Base-by-base conservation (phyloP, 2,329 filamentous ascomycete genomes). In the Fusarium fracticaudum region DNA sequence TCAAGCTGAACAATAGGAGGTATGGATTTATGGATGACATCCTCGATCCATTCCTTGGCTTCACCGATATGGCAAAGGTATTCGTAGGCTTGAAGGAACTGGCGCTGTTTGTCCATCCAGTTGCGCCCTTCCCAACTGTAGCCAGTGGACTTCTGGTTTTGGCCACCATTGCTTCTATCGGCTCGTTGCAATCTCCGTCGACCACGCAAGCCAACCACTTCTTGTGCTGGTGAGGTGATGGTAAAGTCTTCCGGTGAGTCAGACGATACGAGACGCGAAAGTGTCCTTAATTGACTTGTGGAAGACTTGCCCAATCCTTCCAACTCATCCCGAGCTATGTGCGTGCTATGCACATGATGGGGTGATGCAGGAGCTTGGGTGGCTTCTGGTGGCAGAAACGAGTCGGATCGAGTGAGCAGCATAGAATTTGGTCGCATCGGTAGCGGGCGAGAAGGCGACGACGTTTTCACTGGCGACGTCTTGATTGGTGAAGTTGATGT, bases 71-170 rank as follows among this genome's bases (percentile, higher is more conserved):
- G 96, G 81, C 96, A 99, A 43, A 99, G 92, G 81, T 99, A 99
- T 82, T 99, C 96, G 80, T 99, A 99, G 12, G 96, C 96, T 82
- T 97, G 94, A 60, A 99, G 85, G 79, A 98, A 98, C 81, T 98
- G 96, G 33, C 96, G 91, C 81, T 99, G 96, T 81, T 97, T 96
- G 82, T 99, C 96, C 96, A 99, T 99, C 96, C 96, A 99, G 81
- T 96, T 97, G 57, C 93, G 90, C 26, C 92, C 91, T 72, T 94
- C 91, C 92, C 95, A 96, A 55, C 91, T 89, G 75, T 92, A 94
- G 33, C 84, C 86, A 64, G 85, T 86, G 11, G 79, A 81, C 72
- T 86, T 86, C 71, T 87, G 84, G 48, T 86, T 83, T 29, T 86
- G 85, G 31, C 81, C 83, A 33, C 83, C 84, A 41, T 84, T 83